Base-by-base conservation (phyloP, 805 yeast genomes). In the Pichia cephalocereana region DNA sequence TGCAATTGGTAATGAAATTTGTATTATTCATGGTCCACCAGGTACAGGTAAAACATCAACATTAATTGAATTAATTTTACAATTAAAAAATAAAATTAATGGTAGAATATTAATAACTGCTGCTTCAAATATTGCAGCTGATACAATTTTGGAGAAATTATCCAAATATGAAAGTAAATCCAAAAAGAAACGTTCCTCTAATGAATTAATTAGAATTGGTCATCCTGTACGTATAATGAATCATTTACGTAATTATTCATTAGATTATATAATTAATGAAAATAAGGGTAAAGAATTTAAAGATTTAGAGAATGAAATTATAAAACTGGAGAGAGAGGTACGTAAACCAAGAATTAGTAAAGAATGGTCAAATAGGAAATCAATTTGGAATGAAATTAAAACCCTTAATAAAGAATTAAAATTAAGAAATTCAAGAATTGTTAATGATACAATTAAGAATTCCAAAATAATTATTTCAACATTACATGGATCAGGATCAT, bases 71-170 rank as follows among this genome's bases (percentile, higher is more conserved):
- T 67, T 86, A 8, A 81, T 89, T 37, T 76, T 83, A 45, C 96
- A 90, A 59, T 18, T 46, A 10, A 44, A 50, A 7, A 58, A 58
- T 19, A 19, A 4, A 19, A 19, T 19, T 7, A 56, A 61, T 15
- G 55, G 54, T 23, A 64, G 89, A 41, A 81, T 91, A 0, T 68
- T 91, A 30, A 90, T 91, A 0, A 90, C 97, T 67, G 97, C 96
- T 0, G 96, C 98, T 0, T 89, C 97, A 0, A 91, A 91, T 61
- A 82, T 89, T 15, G 80, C 96, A 1, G 95, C 90, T 1, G 98
- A 91, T 62, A 91, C 95, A 0, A 84, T 91, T 15, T 65, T 90
- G 43, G 97, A 91, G 63, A 70, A 97, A 50, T 63, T 91, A 23
- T 64, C 72, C 39, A 10, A 14, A 2, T 40, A 41, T 39, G 38